Base-by-base conservation (phyloP, 1,284 basidiomycete species). In the Vanrija sp. region DNA sequence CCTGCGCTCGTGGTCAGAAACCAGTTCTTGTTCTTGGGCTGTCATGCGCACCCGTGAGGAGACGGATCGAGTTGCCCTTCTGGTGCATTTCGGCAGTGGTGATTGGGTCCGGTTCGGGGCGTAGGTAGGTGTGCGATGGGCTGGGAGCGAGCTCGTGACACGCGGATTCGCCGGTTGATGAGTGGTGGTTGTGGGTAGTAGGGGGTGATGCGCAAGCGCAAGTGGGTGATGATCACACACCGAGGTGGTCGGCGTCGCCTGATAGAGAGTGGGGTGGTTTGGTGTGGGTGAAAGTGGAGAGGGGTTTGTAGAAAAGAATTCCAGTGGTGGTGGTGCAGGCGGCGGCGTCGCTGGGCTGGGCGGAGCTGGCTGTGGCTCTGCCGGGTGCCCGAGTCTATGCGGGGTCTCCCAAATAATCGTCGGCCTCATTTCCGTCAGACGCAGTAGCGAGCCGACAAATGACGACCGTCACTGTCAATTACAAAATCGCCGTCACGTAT, bases 31-130 rank as follows among this genome's bases (percentile, higher is more conserved):
- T 14, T 31, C 23, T 27, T 27, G 31, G 31, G 31, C 31, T 14
- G 31, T 31, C 7, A 9, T n/a, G 60, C 86, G 68, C 65, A 89
- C 92, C 94, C 69, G 94, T 85, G 62, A 98, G 81, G 65, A 98
- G 84, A 78, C 89, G 85, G 79, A 98, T 89, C 59, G 89, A 89
- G 77, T 95, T 97, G 74, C 89, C 92, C 80, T 66, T 69, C 44
- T 89, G 87, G 69, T 90, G 75, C 75, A 78, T 78, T 42, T 54
- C 66, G 56, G 37, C 31, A 38, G 38, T 31, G 14, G 22, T 41
- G 43, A 31, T 23, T 18, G 41, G 35, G 35, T 18, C 31, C 20
- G n/a, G 22, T 31, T 44, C 23, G n/a, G 47, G 39, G 41, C n/a
- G 7, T 25, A 36, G 23, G 43, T 15, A 43, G 47, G 31, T 37